Conservation (phyloP, 148 eudicot species). For the Nepenthes gracilis region DNA sequence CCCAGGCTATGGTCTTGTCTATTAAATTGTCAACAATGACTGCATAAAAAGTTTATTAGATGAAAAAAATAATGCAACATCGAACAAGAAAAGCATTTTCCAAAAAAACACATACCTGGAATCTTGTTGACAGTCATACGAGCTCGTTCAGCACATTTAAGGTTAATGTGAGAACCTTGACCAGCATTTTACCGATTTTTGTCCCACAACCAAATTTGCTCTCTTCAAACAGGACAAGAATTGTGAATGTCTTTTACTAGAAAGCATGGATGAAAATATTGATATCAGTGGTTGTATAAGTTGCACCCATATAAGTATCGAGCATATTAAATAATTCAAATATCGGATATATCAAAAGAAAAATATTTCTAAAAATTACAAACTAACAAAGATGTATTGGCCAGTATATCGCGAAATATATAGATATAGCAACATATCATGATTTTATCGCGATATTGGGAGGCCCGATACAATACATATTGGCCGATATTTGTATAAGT, state of each 20-base stretch:
- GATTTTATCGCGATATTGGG: no score
- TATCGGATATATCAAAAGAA: no score
- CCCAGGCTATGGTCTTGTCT: constrained; percentile 62
- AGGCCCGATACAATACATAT: no score
- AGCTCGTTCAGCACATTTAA: constrained; percentile 93
- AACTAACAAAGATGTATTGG: no score
- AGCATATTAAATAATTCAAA: no score
- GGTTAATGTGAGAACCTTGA: constrained; percentile 79
- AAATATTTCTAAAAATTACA: no score
- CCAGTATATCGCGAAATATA: no score
- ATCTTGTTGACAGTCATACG: constrained; percentile 65
- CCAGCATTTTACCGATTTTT: constrained; percentile 74
- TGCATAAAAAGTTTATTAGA: neutral
- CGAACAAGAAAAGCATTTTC: neutral
- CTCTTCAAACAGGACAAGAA: neutral
- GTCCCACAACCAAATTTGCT: constrained; percentile 32
- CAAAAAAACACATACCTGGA: constrained; percentile 47
- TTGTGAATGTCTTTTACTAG: neutral
- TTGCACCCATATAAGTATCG: no score
- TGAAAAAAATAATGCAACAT: neutral
- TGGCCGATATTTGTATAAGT: no score
- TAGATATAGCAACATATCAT: no score
- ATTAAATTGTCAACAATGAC: constrained; percentile 63
- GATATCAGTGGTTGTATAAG: no score
- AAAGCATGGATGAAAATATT: no score